Evolutionary conservation across 495 filamentous ascomycete genomes (phyloP).

Genomic region (Penicillium mononematosum): DNA sequence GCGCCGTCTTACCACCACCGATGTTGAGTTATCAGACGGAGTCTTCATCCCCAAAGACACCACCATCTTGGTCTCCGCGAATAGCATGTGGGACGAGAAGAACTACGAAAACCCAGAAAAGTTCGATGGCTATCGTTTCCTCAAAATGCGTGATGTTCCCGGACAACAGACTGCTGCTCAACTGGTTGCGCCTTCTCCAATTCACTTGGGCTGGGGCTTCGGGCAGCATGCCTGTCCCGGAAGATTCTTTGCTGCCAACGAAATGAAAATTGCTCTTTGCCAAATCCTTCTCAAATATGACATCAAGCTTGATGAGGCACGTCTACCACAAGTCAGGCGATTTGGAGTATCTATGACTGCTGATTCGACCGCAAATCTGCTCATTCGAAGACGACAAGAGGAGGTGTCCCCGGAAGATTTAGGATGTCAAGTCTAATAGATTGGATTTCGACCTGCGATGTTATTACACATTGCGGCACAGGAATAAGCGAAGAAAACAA

Average conservation of each 20-base stretch:
- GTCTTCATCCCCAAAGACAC: slow-evolving; percentile 21
- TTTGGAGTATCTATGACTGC: no score
- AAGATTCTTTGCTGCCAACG: slow-evolving; percentile 45
- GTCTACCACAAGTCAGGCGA: no score
- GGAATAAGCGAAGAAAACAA: no score
- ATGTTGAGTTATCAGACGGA: slow-evolving; percentile 26
- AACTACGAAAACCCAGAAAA: slow-evolving; percentile 39
- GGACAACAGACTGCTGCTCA: slow-evolving; percentile 34
- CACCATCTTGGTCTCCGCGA: slow-evolving; percentile 28
- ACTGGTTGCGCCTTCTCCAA: slow-evolving; percentile 34
- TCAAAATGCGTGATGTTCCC: slow-evolving; percentile 27
- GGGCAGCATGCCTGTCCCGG: slow-evolving; percentile 54
- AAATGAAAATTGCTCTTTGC: slow-evolving; percentile 9
- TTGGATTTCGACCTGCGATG: no score
- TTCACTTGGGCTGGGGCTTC: slow-evolving; percentile 43
- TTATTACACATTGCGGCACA: no score
- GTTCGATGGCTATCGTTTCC: slow-evolving; percentile 43
- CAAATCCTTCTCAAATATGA: no score
- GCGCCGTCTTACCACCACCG: slow-evolving; percentile 31
- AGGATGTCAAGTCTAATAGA: no score
- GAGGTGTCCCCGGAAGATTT: no score
- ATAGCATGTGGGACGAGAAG: slow-evolving; percentile 29
- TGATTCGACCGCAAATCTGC: no score
- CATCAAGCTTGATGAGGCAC: no score
- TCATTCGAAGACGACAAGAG: no score